A percentile compares a stretch with the other conserved stretches of the same genome.
Evolutionary conservation across 805 yeast species (phyloP).

Genomic region (Candida piceae): DNA sequence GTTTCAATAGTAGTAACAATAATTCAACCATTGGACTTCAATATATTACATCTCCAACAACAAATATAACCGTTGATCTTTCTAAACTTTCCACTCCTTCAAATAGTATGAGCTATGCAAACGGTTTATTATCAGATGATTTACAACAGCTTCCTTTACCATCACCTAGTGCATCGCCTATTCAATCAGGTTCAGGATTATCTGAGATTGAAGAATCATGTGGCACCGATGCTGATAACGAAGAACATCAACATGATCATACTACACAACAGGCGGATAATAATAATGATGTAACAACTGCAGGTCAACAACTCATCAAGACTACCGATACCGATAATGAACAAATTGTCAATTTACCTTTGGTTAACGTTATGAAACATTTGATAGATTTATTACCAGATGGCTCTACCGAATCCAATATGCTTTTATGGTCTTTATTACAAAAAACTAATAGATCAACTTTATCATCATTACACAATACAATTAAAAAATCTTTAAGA

Average conservation of each 20-base stretch:
- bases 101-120: slow-evolving; percentile 5
- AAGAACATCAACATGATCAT: slow-evolving; percentile 2
- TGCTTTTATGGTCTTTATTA: slow-evolving; percentile 43
- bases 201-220: slow-evolving; percentile 14
- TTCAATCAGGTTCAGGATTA: slow-evolving; percentile 27
- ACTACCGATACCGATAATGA: neutral
- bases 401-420: slow-evolving; percentile 44
- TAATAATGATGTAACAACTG: neutral
- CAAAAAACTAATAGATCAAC: slow-evolving; percentile 55
- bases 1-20: neutral
- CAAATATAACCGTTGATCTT: slow-evolving; percentile 10
- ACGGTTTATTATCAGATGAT: slow-evolving; percentile 16
- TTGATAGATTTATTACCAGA: slow-evolving; percentile 36
- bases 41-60: slow-evolving; percentile 14
- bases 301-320: neutral
- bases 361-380: slow-evolving; percentile 34
- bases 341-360: neutral
- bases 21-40: neutral
- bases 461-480: slow-evolving; percentile 52
- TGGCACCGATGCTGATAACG: slow-evolving; percentile 18
- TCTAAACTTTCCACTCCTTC: slow-evolving; percentile 12
- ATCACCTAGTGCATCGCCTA: slow-evolving; percentile 63
- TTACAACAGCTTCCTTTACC: slow-evolving; percentile 52
- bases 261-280: neutral
- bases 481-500: slow-evolving; percentile 51